These are phyloP conservation scores for Exobasidium cylindrosporum DNA, from an alignment of 1,284 basidiomycete genomes.

Conservation along the genomic window DNA sequence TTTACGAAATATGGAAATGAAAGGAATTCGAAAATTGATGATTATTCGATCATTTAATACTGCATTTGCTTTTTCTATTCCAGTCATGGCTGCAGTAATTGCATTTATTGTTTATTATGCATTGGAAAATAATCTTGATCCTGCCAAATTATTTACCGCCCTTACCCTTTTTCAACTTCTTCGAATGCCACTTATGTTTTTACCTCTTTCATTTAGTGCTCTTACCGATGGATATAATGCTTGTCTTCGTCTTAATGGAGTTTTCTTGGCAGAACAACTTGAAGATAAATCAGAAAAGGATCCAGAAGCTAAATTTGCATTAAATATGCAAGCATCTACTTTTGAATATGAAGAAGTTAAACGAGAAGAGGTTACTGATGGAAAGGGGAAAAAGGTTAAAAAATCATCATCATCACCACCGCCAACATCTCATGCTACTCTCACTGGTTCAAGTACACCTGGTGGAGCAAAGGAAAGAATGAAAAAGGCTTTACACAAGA, in stretches of 20 bases:
- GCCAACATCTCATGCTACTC: conserved; percentile 12
- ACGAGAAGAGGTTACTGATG: conserved; percentile 20
- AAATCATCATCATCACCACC: conserved; percentile 1
- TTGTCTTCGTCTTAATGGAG: conserved; percentile 46
- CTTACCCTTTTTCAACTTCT: conserved; percentile 60
- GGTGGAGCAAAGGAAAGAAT: conserved; percentile 6
- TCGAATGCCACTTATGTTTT: conserved; percentile 70
- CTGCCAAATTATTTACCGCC: conserved; percentile 59
- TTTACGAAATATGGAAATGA: conserved; percentile 73
- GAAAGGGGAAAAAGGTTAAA: conserved; percentile 18
- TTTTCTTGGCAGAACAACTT: conserved; percentile 66
- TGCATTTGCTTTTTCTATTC: conserved; percentile 68
- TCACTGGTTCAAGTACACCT: background rate
- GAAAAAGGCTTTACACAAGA: conserved; percentile 3
- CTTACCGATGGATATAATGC: conserved; percentile 50
- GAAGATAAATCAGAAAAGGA: conserved; percentile 57
- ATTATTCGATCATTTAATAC: conserved; percentile 71
- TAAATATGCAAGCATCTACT: conserved; percentile 62
- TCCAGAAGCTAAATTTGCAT: conserved; percentile 6
- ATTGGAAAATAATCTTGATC: conserved; percentile 66
- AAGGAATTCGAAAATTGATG: conserved; percentile 72
- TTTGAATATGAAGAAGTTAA: conserved; percentile 65
- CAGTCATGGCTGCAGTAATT: conserved; percentile 76
- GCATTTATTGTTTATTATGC: conserved; percentile 76
- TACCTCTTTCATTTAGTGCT: conserved; percentile 50